A percentile compares a stretch with the other conserved stretches of the same genome.
phyloP scores from a whole-genome alignment of 2,329 filamentous ascomycete species.

The Rosellinia necatrix region DNA sequence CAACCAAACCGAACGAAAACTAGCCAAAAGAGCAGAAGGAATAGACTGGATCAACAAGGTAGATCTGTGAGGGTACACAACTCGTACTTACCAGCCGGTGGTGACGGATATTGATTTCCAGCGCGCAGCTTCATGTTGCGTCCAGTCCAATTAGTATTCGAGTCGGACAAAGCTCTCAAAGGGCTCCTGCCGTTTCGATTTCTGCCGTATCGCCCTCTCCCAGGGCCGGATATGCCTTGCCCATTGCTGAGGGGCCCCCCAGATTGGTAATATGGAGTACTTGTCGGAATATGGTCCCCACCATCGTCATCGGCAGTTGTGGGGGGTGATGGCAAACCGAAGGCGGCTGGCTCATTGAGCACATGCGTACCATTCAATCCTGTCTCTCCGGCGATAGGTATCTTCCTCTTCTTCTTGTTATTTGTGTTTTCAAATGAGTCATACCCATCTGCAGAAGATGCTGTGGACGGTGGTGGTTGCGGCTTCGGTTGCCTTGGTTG shows the following conservation, averaged over 20 bases:
- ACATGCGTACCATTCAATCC: constrained; percentile 51
- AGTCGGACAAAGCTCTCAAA: constrained; percentile 63
- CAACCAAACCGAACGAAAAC: not conserved
- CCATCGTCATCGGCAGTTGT: constrained; percentile 43
- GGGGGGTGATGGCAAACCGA: constrained; percentile 42
- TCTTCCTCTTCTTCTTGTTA: constrained; percentile 99
- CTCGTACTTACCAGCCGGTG: constrained; percentile 50
- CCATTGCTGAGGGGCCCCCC: constrained; percentile 61
- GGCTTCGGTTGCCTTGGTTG: constrained; percentile 51
- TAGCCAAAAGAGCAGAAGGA: not conserved
- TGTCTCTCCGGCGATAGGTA: constrained; percentile 82
- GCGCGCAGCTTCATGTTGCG: constrained; percentile 53
- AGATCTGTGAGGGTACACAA: not conserved
- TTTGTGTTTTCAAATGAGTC: constrained; percentile 98
- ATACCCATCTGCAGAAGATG: constrained; percentile 81
- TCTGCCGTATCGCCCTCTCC: constrained; percentile 81
- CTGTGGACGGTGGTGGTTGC: constrained; percentile 68
- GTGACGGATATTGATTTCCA: constrained; percentile 45
- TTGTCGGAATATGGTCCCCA: constrained; percentile 40
- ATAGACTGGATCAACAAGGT: too few relatives aligned
- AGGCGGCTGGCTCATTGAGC: constrained; percentile 42
- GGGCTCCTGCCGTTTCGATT: constrained; percentile 65
- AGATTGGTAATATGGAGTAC: constrained; percentile 46
- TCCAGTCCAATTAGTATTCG: constrained; percentile 59
- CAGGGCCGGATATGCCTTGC: constrained; percentile 81